phyloP scores from a whole-genome alignment of 2,329 filamentous ascomycete genomes.

The Waltergamsia citrina region DNA sequence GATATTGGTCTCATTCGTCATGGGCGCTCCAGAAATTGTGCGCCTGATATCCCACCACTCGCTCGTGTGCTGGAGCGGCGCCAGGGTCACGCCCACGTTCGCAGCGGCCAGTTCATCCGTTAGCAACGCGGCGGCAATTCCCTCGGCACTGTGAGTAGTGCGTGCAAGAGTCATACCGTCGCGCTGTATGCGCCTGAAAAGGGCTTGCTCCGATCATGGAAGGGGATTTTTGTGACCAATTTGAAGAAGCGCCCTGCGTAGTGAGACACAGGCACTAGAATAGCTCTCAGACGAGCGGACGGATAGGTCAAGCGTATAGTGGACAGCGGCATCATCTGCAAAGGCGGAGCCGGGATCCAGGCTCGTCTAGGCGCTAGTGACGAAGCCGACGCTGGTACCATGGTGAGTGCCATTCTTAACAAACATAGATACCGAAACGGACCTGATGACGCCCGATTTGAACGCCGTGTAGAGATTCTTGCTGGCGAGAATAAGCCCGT shows the following conservation, averaged over 20 bases:
- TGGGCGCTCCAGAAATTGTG: conserved; percentile 52
- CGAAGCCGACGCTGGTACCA: conserved; percentile 50
- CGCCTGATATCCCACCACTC: conserved; percentile 51
- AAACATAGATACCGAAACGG: conserved; percentile 46
- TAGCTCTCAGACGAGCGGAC: conserved; percentile 38
- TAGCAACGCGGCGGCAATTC: conserved; percentile 50
- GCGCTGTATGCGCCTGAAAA: conserved; percentile 41
- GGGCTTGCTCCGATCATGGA: conserved; percentile 36
- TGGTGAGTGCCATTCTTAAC: conserved; percentile 31
- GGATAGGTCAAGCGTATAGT: conserved; percentile 44
- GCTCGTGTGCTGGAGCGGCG: conserved; percentile 47
- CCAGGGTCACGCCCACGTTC: conserved; percentile 48
- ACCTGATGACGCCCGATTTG: conserved; percentile 47
- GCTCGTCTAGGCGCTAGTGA: conserved; percentile 35
- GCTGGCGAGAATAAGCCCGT: conserved; percentile 43
- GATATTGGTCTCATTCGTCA: conserved; percentile 55
- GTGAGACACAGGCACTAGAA: conserved; percentile 39
- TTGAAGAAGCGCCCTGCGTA: conserved; percentile 44
- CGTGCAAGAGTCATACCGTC: conserved; percentile 47
- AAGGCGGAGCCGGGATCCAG: conserved; percentile 42
- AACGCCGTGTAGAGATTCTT: conserved; percentile 45
- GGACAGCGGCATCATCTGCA: conserved; percentile 41
- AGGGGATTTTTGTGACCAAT: conserved; percentile 28
- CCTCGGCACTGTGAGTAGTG: conserved; percentile 52
- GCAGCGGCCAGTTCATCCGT: conserved; percentile 48